Conservation (phyloP, 75 land plant species). For the Picea glauca region DNA sequence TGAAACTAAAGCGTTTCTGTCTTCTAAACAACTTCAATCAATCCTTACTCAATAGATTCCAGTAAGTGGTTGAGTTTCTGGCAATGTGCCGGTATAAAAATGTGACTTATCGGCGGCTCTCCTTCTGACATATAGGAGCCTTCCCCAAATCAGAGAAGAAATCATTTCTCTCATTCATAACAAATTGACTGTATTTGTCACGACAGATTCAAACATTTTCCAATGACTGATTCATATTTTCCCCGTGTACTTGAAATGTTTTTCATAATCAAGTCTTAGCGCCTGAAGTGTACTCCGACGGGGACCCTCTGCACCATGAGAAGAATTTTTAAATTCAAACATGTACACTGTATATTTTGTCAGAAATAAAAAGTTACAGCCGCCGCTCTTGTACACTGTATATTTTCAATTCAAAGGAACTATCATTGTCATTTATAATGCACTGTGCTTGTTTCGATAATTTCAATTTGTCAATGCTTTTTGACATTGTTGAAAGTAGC, state of each 20-base stretch:
- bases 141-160: too few species aligned
- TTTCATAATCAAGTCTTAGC: constrained; percentile 25
- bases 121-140: too few species aligned
- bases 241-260: constrained; percentile 29
- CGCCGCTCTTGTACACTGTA: too few species aligned
- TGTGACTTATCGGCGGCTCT: too few species aligned
- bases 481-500: too few species aligned
- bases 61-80: too few species aligned
- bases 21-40: too few species aligned
- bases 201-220: not conserved
- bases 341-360: not conserved
- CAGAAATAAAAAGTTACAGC: not conserved
- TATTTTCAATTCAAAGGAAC: not conserved
- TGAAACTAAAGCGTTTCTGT: too few species aligned
- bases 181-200: too few species aligned
- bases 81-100: too few species aligned
- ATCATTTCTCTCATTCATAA: too few species aligned
- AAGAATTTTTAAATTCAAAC: not conserved
- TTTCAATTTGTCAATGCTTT: not conserved
- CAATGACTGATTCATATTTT: constrained; percentile 17
- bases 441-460: not conserved
- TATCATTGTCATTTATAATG: not conserved
- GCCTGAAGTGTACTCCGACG: constrained; percentile 23
- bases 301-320: constrained; percentile 27
- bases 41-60: too few species aligned